Evolutionary conservation across 2,329 filamentous ascomycete species (phyloP).

Genomic region (Trichophyton simii): DNA sequence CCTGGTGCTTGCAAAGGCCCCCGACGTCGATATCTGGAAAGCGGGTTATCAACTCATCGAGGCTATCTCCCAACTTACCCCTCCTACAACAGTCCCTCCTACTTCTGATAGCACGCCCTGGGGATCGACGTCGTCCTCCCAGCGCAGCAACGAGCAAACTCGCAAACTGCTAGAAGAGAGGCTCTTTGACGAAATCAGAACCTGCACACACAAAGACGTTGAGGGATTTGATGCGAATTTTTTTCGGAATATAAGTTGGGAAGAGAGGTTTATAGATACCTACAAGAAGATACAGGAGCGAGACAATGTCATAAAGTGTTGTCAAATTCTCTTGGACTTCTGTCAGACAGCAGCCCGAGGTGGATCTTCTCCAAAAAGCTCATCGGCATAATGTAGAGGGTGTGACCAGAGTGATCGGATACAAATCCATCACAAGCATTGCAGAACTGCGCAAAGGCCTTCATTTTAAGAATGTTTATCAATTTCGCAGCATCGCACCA

Average conservation of each 20-base stretch:
- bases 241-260: constrained; percentile 15
- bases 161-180: constrained; percentile 11
- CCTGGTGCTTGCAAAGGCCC: constrained; percentile 12
- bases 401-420: constrained; percentile 19
- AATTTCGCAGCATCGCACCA: constrained; percentile 9
- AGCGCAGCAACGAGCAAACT: constrained; percentile 14
- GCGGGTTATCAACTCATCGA: too few relatives aligned
- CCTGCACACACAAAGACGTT: constrained; percentile 13
- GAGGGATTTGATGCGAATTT: constrained; percentile 15
- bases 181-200: constrained; percentile 14
- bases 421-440: constrained; percentile 20
- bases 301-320: constrained; percentile 14
- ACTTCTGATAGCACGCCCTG: not conserved
- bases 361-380: constrained; percentile 17
- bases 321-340: constrained; percentile 24
- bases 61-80: too few relatives aligned
- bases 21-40: not conserved
- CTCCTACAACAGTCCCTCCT: too few relatives aligned
- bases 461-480: constrained; percentile 16
- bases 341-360: constrained; percentile 18
- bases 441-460: constrained; percentile 16
- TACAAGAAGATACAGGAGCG: constrained; percentile 6
- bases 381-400: constrained; percentile 18
- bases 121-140: not conserved
- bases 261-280: constrained; percentile 3